Evolutionary conservation across 164 flowering plant genomes (phyloP), one percentile per base, ranked within the genome.

Genomic region (Magnolia sinica): DNA sequence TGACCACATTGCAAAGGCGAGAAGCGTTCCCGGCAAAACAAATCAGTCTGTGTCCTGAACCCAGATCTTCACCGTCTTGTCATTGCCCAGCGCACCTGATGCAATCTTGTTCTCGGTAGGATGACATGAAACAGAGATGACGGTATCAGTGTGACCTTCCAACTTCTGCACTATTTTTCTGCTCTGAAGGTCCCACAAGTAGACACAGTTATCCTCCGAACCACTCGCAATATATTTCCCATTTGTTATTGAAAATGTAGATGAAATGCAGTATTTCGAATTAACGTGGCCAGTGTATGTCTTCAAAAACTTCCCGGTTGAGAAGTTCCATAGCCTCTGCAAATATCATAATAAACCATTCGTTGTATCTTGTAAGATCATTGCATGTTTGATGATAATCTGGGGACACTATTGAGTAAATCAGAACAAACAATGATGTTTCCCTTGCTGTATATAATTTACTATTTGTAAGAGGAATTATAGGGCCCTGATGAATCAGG

Each of bases 251-350:
- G 96, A 95, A 79, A 95, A 93, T 51, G 92, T 68, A 2, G 98
- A 79, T 1, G 97, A 88, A 37, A 93, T 83, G 85, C 98, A 95
- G 80, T 75, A 93, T 78, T 86, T 92, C 8, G 96, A 88, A 82
- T 92, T 95, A 10, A 66, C 81, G 73, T 95, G 99, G 45, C 97
- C 98, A 10, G 89, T 89, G 85, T 95, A 95, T n/a, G 99, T 92
- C 88, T 95, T 95, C 86, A 93, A 74, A 78, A 88, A 89, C 82
- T 92, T 95, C 59, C 97, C 98, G 19, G 93, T 86, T 2, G 92
- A 84, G 64, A 85, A 89, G 84, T 91, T 90, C 99, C 99, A 92
- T 45, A 93, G 91, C 79, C 99, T 89, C 98, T 95, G 95, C 86
- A 82, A 19, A 76, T 5, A 81, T 23, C 74, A 73, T 24, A 77